A percentile compares a stretch with the other conserved stretches of the same genome.
Evolutionary conservation across 768 basidiomycete species (phyloP).

Genomic region (Pulveroboletus sp.): DNA sequence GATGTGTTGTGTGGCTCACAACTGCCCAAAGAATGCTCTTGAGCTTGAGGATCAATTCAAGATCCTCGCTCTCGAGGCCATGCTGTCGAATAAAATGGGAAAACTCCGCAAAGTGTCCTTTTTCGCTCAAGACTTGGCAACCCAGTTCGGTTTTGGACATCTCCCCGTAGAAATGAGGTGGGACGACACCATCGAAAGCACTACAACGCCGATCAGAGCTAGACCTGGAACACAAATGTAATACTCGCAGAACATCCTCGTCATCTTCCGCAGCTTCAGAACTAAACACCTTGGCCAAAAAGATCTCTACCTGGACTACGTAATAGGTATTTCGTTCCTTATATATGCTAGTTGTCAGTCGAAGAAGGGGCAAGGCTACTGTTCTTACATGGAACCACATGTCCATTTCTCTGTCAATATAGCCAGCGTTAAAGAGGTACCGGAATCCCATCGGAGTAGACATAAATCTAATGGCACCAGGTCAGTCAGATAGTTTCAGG

Average conservation of each 20-base stretch:
- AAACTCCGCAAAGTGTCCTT: constrained; percentile 89
- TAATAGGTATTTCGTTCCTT: constrained; percentile 94
- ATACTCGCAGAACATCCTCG: constrained; percentile 56
- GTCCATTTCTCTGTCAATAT: constrained; percentile 94
- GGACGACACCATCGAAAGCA: constrained; percentile 84
- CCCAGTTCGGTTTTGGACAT: constrained; percentile 96
- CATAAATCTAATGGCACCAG: constrained; percentile 65
- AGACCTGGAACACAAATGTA: not conserved
- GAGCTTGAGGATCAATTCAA: constrained; percentile 80
- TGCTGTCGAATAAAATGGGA: constrained; percentile 88
- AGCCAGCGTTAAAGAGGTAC: constrained; percentile 87
- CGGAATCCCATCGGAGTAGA: constrained; percentile 91
- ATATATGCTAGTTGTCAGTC: constrained; percentile 7
- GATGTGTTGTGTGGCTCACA: constrained; percentile 48
- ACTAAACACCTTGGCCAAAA: constrained; percentile 77
- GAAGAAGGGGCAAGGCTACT: not conserved
- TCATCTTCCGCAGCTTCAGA: constrained; percentile 55
- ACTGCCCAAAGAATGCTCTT: constrained; percentile 98
- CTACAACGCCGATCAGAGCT: constrained; percentile 31
- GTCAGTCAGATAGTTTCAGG: not conserved
- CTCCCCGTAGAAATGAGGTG: constrained; percentile 96
- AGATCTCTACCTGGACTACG: constrained; percentile 92
- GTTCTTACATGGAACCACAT: constrained; percentile 86
- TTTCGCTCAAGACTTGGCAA: constrained; percentile 86
- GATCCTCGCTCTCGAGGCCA: constrained; percentile 79